phyloP scores from a whole-genome alignment of 371 early-diverging fungal species.

The Apophysomyces ossiformis region DNA sequence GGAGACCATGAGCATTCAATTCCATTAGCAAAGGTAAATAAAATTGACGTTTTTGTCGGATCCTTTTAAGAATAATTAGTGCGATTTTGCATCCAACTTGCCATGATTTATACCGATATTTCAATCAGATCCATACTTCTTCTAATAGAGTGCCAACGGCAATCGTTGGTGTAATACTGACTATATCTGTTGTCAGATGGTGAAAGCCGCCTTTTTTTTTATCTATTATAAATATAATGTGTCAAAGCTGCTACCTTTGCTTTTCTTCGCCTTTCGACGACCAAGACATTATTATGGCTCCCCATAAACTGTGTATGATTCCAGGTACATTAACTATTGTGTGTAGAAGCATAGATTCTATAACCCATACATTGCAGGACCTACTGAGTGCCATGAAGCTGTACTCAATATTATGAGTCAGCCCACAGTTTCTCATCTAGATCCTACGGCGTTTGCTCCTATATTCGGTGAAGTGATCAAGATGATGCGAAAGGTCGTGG shows the following conservation, averaged over 20 bases:
- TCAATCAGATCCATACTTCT: too few relatives aligned
- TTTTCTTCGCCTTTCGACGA: constrained; percentile 6
- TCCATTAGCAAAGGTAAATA: too few relatives aligned
- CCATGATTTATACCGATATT: too few relatives aligned
- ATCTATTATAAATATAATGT: too few relatives aligned
- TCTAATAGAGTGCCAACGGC: too few relatives aligned
- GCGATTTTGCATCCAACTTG: too few relatives aligned
- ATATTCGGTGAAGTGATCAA: constrained; percentile 87
- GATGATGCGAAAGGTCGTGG: constrained; percentile 79
- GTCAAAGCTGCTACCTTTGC: not conserved
- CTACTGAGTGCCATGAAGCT: constrained; percentile 92
- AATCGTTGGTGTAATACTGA: too few relatives aligned
- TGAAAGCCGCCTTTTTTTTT: too few relatives aligned
- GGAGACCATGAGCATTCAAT: too few relatives aligned
- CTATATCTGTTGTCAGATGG: too few relatives aligned
- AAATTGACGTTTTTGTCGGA: too few relatives aligned
- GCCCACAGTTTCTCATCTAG: constrained; percentile 92
- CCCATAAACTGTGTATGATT: constrained; percentile 89
- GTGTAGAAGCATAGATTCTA: not conserved
- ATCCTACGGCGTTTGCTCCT: constrained; percentile 83
- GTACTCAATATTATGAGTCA: constrained; percentile 87
- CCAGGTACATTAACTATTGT: constrained; percentile 61
- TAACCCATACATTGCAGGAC: constrained; percentile 56
- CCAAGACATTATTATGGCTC: constrained; percentile 10
- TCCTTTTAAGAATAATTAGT: too few relatives aligned